These are phyloP conservation scores for Volutella citrinella DNA, from an alignment of 2,329 filamentous ascomycete species.

Conservation along the genomic window DNA sequence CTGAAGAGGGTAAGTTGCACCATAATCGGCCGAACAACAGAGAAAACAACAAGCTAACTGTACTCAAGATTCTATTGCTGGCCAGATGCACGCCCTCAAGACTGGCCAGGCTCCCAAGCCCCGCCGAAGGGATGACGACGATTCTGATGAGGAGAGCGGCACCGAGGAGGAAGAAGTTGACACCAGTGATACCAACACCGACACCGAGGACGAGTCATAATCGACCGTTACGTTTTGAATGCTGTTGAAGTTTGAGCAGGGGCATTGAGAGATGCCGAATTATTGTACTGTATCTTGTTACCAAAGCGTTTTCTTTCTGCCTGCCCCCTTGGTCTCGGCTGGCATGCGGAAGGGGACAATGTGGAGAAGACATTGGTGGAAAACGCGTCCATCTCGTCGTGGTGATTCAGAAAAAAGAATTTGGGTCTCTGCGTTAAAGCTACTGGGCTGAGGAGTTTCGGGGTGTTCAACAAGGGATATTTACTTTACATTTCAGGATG, in stretches of 20 bases:
- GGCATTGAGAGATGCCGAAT: no score
- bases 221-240: no score
- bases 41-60: conserved; percentile 19
- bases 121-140: conserved; percentile 52
- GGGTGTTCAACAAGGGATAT: no score
- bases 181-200: conserved; percentile 66
- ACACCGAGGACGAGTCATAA: conserved; percentile 61
- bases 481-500: no score
- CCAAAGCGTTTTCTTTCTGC: conserved; percentile 9
- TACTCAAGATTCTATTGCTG: conserved; percentile 74
- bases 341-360: conserved; percentile 1
- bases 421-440: neutral
- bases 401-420: neutral
- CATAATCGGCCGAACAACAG: neutral
- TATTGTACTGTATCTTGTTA: conserved; percentile 11
- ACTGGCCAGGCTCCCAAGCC: conserved; percentile 61
- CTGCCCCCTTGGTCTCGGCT: no score
- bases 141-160: conserved; percentile 78
- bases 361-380: conserved; percentile 5
- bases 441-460: conserved; percentile 7
- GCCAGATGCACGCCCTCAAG: conserved; percentile 86
- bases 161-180: conserved; percentile 67
- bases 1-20: conserved; percentile 79
- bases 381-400: no score
- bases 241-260: no score